Conservation (phyloP, 768 basidiomycete genomes). For the Kwoniella shandongensis region DNA sequence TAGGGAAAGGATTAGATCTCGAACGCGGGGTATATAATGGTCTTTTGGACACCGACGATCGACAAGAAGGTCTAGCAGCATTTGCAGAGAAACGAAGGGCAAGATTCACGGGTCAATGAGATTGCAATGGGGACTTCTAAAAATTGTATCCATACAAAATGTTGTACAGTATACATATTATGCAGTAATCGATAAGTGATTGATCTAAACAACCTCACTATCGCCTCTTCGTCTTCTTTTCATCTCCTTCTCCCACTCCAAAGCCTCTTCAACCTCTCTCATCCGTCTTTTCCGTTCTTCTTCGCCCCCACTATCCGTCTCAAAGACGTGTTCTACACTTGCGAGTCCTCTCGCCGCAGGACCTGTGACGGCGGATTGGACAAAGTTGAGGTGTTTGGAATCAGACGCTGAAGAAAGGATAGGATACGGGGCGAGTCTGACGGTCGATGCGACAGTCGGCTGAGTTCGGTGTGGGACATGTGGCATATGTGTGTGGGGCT, state of each 20-base stretch:
- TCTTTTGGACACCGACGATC: constrained; percentile 71
- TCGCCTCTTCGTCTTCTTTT: constrained; percentile 9
- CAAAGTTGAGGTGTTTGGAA: constrained; percentile 5
- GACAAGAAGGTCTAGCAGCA: constrained; percentile 77
- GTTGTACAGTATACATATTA: too few species aligned
- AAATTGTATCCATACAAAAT: too few species aligned
- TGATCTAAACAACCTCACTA: constrained; percentile 4
- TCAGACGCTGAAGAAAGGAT: constrained; percentile 12
- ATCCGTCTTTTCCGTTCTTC: constrained; percentile 10
- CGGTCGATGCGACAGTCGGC: constrained; percentile 19
- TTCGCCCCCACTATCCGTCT: constrained; percentile 4
- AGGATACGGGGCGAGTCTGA: constrained; percentile 16
- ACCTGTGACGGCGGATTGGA: constrained; percentile 17
- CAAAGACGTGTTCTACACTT: constrained; percentile 48
- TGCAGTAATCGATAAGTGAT: too few species aligned
- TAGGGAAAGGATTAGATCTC: constrained; percentile 88
- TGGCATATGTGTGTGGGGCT: constrained; percentile 52
- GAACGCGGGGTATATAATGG: constrained; percentile 82
- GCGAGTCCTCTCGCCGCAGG: constrained; percentile 28
- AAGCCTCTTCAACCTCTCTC: constrained; percentile 32
- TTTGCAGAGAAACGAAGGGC: constrained; percentile 81
- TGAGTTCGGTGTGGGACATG: constrained; percentile 45
- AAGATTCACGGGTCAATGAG: constrained; percentile 73
- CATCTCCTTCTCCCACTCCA: constrained; percentile 35
- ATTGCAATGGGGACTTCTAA: too few species aligned